Evolutionary conservation across 441 rosid species (phyloP).

Genomic region (Rhodomyrtus psidioides): DNA sequence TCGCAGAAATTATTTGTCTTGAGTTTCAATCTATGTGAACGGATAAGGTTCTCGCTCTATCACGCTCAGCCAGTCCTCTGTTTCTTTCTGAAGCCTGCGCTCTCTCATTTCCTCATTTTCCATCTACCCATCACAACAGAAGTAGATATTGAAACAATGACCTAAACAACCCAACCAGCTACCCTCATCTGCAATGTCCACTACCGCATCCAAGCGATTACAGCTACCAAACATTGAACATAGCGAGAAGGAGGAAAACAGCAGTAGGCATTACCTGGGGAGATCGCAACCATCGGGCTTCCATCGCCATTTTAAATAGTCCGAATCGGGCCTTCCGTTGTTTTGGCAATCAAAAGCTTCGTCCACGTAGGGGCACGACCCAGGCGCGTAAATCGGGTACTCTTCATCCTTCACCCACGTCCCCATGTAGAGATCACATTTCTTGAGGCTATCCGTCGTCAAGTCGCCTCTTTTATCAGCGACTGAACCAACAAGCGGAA

Average conservation of each 20-base stretch:
- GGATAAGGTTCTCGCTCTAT: not conserved
- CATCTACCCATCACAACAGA: not conserved
- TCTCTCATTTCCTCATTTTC: not conserved
- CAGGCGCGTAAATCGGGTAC: conserved; percentile 65
- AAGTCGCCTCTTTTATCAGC: conserved; percentile 11
- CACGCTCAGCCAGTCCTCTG: not conserved
- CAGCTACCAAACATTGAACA: not conserved
- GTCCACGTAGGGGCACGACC: conserved; percentile 81
- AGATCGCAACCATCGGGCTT: conserved; percentile 87
- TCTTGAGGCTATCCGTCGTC: conserved; percentile 19
- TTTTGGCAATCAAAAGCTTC: conserved; percentile 79
- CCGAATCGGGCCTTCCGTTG: conserved; percentile 70
- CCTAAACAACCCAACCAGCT: not conserved
- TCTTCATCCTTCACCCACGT: conserved; percentile 60
- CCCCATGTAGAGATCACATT: conserved; percentile 70
- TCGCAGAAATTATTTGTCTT: not conserved
- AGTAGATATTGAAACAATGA: not conserved
- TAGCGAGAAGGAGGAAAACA: not conserved
- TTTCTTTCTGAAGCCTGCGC: not conserved
- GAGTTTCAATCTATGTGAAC: not conserved
- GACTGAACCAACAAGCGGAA: not conserved
- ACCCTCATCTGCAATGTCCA: not conserved
- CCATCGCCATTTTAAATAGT: conserved; percentile 78
- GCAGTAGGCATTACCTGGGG: conserved; percentile 48
- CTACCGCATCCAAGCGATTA: not conserved